Percentiles rank a stretch among this genome's conserved stretches.
Evolutionary conservation across 768 basidiomycete genomes (phyloP).

Genomic region (Tricholoma furcatifolium): DNA sequence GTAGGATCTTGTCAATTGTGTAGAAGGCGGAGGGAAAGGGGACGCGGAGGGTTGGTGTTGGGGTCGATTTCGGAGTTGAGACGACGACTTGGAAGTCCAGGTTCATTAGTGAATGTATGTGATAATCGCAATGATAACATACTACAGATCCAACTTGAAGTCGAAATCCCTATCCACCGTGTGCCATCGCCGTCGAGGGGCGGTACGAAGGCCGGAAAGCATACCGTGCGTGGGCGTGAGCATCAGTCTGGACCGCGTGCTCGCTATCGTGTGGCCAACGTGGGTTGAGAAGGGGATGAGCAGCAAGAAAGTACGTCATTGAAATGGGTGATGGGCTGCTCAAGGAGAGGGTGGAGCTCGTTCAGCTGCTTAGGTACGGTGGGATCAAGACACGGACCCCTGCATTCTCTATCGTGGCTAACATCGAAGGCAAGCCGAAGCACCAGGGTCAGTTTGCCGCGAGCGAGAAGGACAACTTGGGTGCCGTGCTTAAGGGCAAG

Average conservation of each 20-base stretch:
- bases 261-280: conserved; percentile 86
- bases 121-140: no score
- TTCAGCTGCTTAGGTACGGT: conserved; percentile 75
- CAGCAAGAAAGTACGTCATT: conserved; percentile 87
- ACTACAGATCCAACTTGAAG: no score
- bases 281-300: conserved; percentile 79
- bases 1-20: conserved; percentile 94
- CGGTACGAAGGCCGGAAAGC: conserved; percentile 59
- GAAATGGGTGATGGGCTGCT: conserved; percentile 87
- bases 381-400: conserved; percentile 77
- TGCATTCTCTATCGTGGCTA: conserved; percentile 45
- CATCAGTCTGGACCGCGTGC: conserved; percentile 92
- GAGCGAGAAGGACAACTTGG: conserved; percentile 86
- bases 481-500: conserved; percentile 81
- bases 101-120: no score
- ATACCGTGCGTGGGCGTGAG: conserved; percentile 92
- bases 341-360: conserved; percentile 79
- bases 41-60: conserved; percentile 87
- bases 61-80: conserved; percentile 83
- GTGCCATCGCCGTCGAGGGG: conserved; percentile 75
- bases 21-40: conserved; percentile 96
- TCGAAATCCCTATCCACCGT: no score
- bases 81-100: no score
- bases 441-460: conserved; percentile 82
- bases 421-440: conserved; percentile 96